phyloP scores from a whole-genome alignment of 495 filamentous ascomycete species.

The Aspergillus sparsus region DNA sequence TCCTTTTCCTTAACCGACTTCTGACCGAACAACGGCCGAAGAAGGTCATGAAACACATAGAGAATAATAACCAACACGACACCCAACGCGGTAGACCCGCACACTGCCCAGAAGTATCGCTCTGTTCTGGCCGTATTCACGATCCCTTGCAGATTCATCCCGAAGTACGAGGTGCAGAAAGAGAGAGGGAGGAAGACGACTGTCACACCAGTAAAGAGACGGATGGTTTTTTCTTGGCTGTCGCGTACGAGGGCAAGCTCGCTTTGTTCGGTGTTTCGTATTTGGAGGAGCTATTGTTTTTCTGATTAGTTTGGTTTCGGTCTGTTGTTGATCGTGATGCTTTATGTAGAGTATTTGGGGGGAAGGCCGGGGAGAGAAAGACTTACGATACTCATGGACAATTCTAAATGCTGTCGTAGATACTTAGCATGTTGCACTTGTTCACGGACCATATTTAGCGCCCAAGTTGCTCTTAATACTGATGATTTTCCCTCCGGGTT shows the following conservation, averaged over 20 bases:
- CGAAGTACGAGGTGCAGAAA: conserved; percentile 4
- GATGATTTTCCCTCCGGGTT: not conserved
- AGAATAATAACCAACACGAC: not conserved
- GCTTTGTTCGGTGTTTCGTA: not conserved
- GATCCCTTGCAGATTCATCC: conserved; percentile 1
- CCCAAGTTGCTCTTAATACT: not conserved
- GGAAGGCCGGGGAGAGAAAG: too few relatives aligned
- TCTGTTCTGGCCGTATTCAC: not conserved
- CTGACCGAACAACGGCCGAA: not conserved
- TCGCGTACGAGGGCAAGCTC: conserved; percentile 2
- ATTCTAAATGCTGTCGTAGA: not conserved
- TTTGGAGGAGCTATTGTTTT: not conserved
- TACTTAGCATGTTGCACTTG: not conserved
- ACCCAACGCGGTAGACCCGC: not conserved
- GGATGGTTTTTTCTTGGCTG: conserved; percentile 4
- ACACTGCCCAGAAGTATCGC: not conserved
- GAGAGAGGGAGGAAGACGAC: conserved; percentile 3
- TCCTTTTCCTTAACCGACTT: not conserved
- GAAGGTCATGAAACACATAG: conserved; percentile 1
- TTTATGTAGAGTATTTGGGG: not conserved
- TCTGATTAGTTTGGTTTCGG: not conserved
- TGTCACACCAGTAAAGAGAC: not conserved
- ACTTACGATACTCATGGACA: not conserved
- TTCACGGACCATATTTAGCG: not conserved
- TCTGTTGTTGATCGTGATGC: too few relatives aligned